These are phyloP conservation scores for Gryganskiella cystojenkinii DNA, from an alignment of 192 early-diverging fungal genomes.

Conservation along the genomic window DNA sequence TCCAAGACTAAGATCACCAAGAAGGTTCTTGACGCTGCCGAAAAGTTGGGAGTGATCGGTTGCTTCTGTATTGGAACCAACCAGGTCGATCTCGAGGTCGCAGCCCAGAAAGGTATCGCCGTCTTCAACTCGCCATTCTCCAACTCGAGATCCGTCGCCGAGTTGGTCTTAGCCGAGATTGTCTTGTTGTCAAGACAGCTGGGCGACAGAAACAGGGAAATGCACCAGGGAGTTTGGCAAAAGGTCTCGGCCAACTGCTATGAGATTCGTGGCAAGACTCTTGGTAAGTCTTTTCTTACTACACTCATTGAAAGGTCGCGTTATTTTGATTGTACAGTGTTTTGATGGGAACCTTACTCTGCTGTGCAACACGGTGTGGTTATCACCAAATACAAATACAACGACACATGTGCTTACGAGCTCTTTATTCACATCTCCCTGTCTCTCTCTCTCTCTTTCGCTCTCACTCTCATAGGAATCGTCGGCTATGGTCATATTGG, in stretches of 20 bases:
- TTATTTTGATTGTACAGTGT: too few species aligned
- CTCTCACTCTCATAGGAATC: conserved; percentile 70
- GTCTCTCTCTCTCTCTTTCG: neutral
- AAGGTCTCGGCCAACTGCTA: conserved; percentile 87
- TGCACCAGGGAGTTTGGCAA: conserved; percentile 95
- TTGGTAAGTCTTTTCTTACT: conserved; percentile 53
- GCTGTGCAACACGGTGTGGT: too few species aligned
- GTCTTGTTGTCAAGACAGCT: conserved; percentile 91
- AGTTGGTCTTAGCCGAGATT: conserved; percentile 95
- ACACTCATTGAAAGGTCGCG: too few species aligned
- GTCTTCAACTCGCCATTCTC: conserved; percentile 99
- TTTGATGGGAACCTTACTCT: too few species aligned
- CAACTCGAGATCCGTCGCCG: conserved; percentile 96
- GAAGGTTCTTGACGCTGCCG: conserved; percentile 87
- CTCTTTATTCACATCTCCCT: neutral
- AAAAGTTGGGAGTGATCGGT: conserved; percentile 69
- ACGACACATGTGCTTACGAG: neutral
- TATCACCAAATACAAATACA: too few species aligned
- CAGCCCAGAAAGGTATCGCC: conserved; percentile 88
- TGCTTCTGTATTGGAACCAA: conserved; percentile 62
- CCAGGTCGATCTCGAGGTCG: conserved; percentile 87
- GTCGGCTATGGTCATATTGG: conserved; percentile 99
- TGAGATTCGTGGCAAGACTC: conserved; percentile 96
- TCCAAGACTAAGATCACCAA: conserved; percentile 96
- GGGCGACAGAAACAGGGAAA: conserved; percentile 93